Percentiles rank a stretch among this genome's conserved stretches.
Evolutionary conservation across 2,329 filamentous ascomycete genomes (phyloP).

Genomic region (Xylaria sp.): DNA sequence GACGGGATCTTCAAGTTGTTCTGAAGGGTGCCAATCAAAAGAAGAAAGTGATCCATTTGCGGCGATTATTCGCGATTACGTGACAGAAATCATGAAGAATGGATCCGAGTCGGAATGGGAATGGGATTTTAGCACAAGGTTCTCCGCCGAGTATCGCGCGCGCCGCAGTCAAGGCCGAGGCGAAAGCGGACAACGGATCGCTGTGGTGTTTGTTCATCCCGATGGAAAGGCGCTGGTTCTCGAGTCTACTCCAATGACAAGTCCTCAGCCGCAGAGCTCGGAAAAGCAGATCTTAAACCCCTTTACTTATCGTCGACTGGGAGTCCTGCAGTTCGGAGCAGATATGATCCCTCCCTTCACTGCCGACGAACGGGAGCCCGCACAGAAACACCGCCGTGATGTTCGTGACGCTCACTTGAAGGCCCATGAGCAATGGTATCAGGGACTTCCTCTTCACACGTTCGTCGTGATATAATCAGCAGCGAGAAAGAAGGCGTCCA

Average conservation of each 20-base stretch:
- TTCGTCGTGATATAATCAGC: neutral
- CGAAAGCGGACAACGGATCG: neutral
- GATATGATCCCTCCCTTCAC: neutral
- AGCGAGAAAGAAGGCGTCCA: no score
- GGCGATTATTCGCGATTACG: neutral
- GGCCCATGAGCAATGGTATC: neutral
- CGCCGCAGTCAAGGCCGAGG: neutral
- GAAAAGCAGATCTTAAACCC: neutral
- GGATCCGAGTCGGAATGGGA: neutral
- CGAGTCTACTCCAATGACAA: neutral
- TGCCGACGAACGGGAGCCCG: neutral
- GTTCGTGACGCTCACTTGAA: neutral
- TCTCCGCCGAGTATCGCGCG: neutral
- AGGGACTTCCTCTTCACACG: neutral
- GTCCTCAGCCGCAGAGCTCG: neutral
- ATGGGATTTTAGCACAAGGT: neutral
- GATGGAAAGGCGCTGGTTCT: neutral
- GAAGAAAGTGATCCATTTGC: neutral
- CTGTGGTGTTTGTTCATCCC: neutral
- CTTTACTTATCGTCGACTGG: neutral
- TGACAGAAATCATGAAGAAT: neutral
- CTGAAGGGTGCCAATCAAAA: neutral
- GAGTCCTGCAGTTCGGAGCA: neutral
- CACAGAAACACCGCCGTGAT: neutral
- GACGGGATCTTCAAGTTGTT: neutral